Conservation (phyloP, 108 stramenopile species). For the Pseudonitzschia delicatissima region DNA sequence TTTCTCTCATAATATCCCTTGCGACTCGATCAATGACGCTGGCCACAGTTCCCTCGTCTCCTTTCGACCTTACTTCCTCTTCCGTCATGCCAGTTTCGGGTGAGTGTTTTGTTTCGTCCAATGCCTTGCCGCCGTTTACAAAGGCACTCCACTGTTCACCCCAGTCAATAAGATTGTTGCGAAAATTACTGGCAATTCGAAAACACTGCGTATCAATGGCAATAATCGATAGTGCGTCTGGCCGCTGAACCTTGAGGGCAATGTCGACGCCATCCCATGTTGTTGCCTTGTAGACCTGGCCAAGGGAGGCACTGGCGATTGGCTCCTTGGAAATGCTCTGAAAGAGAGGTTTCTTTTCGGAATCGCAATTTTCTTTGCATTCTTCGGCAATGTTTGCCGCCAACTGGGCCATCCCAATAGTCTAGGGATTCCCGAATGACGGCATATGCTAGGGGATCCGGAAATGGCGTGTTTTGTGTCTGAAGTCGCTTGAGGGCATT, state of each 20-base stretch:
- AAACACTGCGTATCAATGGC: constrained; percentile 70
- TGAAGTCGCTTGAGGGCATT: constrained; percentile 48
- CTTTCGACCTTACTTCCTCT: constrained; percentile 1
- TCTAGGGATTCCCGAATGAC: constrained; percentile 48
- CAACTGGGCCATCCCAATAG: constrained; percentile 57
- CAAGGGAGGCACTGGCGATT: constrained; percentile 85
- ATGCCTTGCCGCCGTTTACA: neutral
- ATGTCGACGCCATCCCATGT: constrained; percentile 36
- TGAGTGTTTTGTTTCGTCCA: neutral
- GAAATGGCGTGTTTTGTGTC: constrained; percentile 58
- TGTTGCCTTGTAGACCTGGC: constrained; percentile 78
- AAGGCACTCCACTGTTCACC: neutral
- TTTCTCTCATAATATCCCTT: constrained; percentile 5
- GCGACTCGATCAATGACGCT: constrained; percentile 18
- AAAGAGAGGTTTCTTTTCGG: constrained; percentile 17
- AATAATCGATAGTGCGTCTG: constrained; percentile 57
- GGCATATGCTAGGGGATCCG: constrained; percentile 73
- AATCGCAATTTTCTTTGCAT: neutral
- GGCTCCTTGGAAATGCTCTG: constrained; percentile 58
- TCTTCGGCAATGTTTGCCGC: constrained; percentile 13
- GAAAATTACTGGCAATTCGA: neutral
- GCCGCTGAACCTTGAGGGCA: constrained; percentile 86
- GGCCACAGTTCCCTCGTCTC: neutral
- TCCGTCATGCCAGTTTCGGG: constrained; percentile 8
- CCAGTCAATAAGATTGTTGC: constrained; percentile 3